These are phyloP conservation scores for Stemphylium vesicarium DNA, from an alignment of 2,329 filamentous ascomycete genomes.

Conservation along the genomic window DNA sequence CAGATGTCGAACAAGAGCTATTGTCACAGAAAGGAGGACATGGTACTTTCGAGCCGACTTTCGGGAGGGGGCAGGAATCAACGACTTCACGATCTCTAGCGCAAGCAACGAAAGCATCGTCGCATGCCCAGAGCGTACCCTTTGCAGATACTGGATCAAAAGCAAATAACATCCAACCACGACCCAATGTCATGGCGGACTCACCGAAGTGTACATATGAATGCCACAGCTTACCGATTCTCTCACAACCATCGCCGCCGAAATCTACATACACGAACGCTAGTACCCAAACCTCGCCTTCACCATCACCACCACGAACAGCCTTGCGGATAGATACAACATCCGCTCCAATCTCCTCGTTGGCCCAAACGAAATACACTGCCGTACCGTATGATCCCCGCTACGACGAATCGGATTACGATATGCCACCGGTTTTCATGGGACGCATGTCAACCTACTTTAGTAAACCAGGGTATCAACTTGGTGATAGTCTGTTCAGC, in stretches of 20 bases:
- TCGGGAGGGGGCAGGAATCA: background rate
- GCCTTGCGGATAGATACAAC: conserved; percentile 22
- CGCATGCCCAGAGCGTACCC: background rate
- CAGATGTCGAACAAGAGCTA: background rate
- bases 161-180: background rate
- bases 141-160: background rate
- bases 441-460: conserved; percentile 44
- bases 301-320: conserved; percentile 5
- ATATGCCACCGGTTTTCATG: conserved; percentile 37
- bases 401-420: conserved; percentile 9
- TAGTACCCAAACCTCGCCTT: conserved; percentile 34
- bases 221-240: conserved; percentile 10
- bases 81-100: background rate
- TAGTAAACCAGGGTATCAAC: conserved; percentile 40
- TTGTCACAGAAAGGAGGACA: background rate
- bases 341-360: conserved; percentile 4
- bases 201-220: conserved; percentile 21
- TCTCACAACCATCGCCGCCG: background rate
- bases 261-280: conserved; percentile 26
- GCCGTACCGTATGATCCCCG: conserved; percentile 17
- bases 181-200: background rate
- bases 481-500: conserved; percentile 39
- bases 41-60: background rate
- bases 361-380: conserved; percentile 10
- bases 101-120: background rate